Conservation (phyloP, 352 stramenopile genomes). For the Aphanomyces astaci region DNA sequence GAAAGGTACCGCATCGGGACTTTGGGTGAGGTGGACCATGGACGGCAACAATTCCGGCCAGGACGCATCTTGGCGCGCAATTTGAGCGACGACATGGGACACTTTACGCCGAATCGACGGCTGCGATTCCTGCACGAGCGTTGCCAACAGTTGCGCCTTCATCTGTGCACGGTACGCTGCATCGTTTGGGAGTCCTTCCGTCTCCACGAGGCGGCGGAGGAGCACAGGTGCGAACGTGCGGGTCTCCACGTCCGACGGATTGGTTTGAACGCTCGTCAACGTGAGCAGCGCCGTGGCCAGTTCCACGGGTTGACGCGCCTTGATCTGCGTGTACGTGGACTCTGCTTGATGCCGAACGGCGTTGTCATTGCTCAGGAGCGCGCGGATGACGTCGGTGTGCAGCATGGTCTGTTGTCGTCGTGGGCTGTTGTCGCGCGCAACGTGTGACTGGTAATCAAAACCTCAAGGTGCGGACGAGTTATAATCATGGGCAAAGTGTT, state of each 20-base stretch:
- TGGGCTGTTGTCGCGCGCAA: background rate
- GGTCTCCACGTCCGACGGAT: constrained; percentile 42
- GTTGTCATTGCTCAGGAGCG: constrained; percentile 21
- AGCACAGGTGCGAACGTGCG: constrained; percentile 73
- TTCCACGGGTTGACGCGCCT: constrained; percentile 49
- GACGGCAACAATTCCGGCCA: constrained; percentile 68
- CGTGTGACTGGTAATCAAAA: background rate
- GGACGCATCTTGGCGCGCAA: constrained; percentile 48
- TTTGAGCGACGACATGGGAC: constrained; percentile 62
- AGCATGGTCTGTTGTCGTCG: background rate
- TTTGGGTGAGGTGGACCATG: constrained; percentile 50
- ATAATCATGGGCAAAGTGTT: background rate
- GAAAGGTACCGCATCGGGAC: constrained; percentile 35
- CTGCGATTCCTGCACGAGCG: constrained; percentile 50
- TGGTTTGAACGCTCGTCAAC: constrained; percentile 36
- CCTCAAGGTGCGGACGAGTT: background rate
- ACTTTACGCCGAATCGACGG: constrained; percentile 78
- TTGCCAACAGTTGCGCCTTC: constrained; percentile 68
- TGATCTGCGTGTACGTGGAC: constrained; percentile 60
- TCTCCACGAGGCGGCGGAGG: constrained; percentile 63
- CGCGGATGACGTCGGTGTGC: background rate
- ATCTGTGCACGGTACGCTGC: constrained; percentile 58
- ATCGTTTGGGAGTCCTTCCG: constrained; percentile 30
- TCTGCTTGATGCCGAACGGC: constrained; percentile 42
- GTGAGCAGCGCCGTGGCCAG: constrained; percentile 63